phyloP scores from a whole-genome alignment of 257 asterid species.

The Solanum dulcamara region DNA sequence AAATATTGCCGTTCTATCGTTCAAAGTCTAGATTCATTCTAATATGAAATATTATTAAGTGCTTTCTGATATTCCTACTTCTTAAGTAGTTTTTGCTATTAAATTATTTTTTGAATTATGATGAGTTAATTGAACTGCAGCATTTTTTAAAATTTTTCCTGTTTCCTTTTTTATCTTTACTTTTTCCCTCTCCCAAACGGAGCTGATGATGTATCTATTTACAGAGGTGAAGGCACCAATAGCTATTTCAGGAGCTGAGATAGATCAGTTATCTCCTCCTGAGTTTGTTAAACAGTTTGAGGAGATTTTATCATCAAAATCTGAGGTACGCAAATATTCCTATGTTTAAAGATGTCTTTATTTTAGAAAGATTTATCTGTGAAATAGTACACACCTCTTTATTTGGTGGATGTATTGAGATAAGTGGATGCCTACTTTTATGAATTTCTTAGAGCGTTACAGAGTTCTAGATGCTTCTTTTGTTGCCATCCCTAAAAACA shows the following conservation, averaged over 20 bases:
- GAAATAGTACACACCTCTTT: neutral
- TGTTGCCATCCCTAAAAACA: neutral
- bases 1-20: neutral
- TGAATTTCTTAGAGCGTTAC: neutral
- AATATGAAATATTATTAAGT: neutral
- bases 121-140: neutral
- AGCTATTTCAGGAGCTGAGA: constrained; percentile 55
- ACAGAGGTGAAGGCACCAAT: constrained; percentile 46
- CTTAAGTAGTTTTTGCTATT: neutral
- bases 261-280: constrained; percentile 35
- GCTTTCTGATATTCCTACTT: neutral
- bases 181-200: neutral
- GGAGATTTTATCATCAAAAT: constrained; percentile 32
- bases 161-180: neutral
- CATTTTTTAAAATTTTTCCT: neutral
- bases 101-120: neutral
- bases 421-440: neutral
- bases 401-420: neutral
- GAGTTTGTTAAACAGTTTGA: constrained; percentile 38
- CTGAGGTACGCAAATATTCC: constrained; percentile 27
- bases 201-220: neutral
- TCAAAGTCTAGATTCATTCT: neutral
- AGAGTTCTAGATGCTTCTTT: neutral
- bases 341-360: neutral
- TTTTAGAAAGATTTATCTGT: neutral